phyloP scores from a whole-genome alignment of 2,329 filamentous ascomycete genomes.

The Diaporthe sp. region DNA sequence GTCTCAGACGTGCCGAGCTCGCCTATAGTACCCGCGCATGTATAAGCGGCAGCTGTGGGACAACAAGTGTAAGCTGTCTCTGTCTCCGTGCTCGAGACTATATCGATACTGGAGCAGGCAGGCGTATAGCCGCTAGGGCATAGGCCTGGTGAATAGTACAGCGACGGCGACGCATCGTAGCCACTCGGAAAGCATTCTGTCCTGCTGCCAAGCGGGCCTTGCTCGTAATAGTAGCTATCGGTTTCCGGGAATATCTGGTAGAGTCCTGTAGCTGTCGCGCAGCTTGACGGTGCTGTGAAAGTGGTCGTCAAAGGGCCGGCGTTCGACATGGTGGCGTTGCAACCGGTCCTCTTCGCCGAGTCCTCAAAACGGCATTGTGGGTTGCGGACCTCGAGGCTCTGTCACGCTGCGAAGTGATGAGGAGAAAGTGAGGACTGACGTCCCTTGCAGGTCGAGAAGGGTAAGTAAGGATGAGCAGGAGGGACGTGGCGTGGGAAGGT shows the following conservation, averaged over 20 bases:
- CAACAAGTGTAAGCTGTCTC: constrained; percentile 47
- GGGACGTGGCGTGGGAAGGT: constrained; percentile 20
- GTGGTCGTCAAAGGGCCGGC: constrained; percentile 47
- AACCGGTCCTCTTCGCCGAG: constrained; percentile 31
- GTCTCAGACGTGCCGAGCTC: not conserved
- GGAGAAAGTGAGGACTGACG: not conserved
- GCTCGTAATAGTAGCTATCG: constrained; percentile 42
- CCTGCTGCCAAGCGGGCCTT: constrained; percentile 44
- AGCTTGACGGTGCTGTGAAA: constrained; percentile 44
- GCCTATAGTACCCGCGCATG: constrained; percentile 37
- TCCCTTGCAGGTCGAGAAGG: not conserved
- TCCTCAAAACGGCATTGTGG: constrained; percentile 29
- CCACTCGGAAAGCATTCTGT: constrained; percentile 44
- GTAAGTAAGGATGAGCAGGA: constrained; percentile 22
- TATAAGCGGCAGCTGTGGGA: constrained; percentile 43
- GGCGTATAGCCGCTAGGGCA: constrained; percentile 46
- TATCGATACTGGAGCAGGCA: constrained; percentile 43
- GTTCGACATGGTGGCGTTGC: constrained; percentile 35
- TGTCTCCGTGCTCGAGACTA: constrained; percentile 38
- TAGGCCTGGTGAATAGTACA: constrained; percentile 46
- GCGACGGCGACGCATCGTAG: constrained; percentile 43
- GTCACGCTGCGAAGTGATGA: not conserved
- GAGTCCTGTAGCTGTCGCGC: constrained; percentile 43
- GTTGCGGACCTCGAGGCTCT: not conserved
- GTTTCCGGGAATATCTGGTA: constrained; percentile 43